Conservation (phyloP, 371 early-diverging fungal species). For the Coelomomyces lativittatus region DNA sequence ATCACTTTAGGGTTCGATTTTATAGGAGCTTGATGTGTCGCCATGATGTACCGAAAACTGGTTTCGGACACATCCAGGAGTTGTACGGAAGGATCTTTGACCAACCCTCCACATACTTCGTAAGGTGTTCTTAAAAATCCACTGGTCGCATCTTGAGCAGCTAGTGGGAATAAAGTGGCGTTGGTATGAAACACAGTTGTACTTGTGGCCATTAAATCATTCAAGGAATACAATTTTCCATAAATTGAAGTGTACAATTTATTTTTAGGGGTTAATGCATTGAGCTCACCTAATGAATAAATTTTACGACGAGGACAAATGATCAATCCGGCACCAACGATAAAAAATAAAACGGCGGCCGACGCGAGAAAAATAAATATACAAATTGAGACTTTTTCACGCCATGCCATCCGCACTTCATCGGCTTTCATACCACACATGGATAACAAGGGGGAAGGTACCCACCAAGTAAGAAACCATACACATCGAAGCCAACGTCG, state of each 20-base stretch:
- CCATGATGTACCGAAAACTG: no score
- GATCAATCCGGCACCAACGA: conserved; percentile 64
- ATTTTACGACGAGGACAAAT: conserved; percentile 71
- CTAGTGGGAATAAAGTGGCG: background rate
- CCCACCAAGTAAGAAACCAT: conserved; percentile 52
- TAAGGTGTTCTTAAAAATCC: background rate
- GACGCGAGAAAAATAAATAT: conserved; percentile 64
- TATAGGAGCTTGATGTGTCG: background rate
- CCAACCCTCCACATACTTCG: background rate
- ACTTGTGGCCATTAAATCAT: background rate
- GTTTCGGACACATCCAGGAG: background rate
- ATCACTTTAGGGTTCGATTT: background rate
- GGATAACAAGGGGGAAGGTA: conserved; percentile 30
- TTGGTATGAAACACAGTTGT: background rate
- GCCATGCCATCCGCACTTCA: conserved; percentile 82
- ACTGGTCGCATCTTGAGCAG: background rate
- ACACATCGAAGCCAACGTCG: conserved; percentile 52
- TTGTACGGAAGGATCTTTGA: background rate
- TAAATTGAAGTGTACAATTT: conserved; percentile 3
- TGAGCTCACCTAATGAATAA: conserved; percentile 31
- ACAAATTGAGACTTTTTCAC: conserved; percentile 79
- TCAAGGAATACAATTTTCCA: conserved; percentile 2
- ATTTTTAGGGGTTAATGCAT: background rate
- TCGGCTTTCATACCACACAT: conserved; percentile 55
- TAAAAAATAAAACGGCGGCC: conserved; percentile 65